A percentile compares a stretch with the other conserved stretches of the same genome.
Evolutionary conservation across 2,329 filamentous ascomycete species (phyloP).

Genomic region (Knufia petricola): DNA sequence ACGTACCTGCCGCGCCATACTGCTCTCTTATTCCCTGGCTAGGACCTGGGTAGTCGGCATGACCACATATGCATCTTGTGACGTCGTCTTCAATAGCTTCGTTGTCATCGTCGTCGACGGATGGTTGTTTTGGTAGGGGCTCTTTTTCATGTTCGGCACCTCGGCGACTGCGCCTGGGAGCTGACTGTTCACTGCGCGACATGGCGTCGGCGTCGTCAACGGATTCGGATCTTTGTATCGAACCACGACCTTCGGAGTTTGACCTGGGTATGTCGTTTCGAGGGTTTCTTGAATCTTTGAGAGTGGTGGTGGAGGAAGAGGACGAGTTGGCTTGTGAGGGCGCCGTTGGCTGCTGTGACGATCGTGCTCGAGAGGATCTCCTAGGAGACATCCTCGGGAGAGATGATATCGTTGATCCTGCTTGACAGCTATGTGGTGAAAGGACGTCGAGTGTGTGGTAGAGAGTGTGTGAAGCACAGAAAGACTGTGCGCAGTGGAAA

Average conservation of each 20-base stretch:
- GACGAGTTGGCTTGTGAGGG: slow-evolving; percentile 68
- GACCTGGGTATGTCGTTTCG: slow-evolving; percentile 64
- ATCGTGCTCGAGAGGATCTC: slow-evolving; percentile 84
- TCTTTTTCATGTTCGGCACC: slow-evolving; percentile 48
- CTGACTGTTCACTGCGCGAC: slow-evolving; percentile 49
- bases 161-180: slow-evolving; percentile 68
- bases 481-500: neutral
- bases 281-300: slow-evolving; percentile 51
- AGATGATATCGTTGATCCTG: neutral
- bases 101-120: slow-evolving; percentile 53
- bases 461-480: neutral
- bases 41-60: slow-evolving; percentile 84
- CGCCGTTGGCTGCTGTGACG: slow-evolving; percentile 57
- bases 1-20: slow-evolving; percentile 40
- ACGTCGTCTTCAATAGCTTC: slow-evolving; percentile 76
- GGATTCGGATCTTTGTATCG: slow-evolving; percentile 46
- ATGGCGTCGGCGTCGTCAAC: slow-evolving; percentile 45
- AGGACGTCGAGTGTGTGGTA: neutral
- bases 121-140: slow-evolving; percentile 24
- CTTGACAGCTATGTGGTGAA: neutral
- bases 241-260: slow-evolving; percentile 64
- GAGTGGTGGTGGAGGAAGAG: slow-evolving; percentile 58
- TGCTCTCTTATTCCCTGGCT: slow-evolving; percentile 15
- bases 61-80: slow-evolving; percentile 88
- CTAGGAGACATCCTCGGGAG: slow-evolving; percentile 53